Percentiles rank a stretch among this genome's conserved stretches.
Conservation (phyloP, 768 basidiomycete species). For the Boletellus emodensis region DNA sequence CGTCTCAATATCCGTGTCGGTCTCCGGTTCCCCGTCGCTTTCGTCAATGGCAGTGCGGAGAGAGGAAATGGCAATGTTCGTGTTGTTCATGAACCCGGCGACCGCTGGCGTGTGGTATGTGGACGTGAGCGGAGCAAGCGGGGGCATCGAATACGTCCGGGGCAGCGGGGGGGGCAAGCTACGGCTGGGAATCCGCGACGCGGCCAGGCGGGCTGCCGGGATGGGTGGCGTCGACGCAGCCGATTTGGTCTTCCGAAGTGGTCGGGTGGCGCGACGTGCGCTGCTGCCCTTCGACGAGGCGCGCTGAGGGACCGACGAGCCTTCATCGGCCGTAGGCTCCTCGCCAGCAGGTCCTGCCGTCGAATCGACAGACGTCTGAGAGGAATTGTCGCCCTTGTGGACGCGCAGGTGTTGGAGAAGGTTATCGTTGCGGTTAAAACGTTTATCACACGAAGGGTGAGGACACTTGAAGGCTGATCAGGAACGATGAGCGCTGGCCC, state of each 20-base stretch:
- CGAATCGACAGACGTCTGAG: conserved; percentile 32
- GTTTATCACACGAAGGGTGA: conserved; percentile 61
- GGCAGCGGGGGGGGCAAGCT: conserved; percentile 28
- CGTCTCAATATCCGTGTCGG: conserved; percentile 30
- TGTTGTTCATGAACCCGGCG: conserved; percentile 33
- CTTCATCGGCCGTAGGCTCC: conserved; percentile 19
- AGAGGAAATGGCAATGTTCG: conserved; percentile 35
- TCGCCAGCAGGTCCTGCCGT: conserved; percentile 23
- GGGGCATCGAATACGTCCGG: conserved; percentile 33
- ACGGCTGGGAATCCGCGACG: conserved; percentile 31
- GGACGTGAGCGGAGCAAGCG: conserved; percentile 26
- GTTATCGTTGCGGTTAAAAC: conserved; percentile 78
- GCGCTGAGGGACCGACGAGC: conserved; percentile 22
- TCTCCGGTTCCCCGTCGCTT: conserved; percentile 32
- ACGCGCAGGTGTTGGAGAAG: conserved; percentile 75
- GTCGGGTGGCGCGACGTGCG: conserved; percentile 28
- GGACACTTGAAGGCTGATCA: conserved; percentile 69
- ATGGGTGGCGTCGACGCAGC: conserved; percentile 34
- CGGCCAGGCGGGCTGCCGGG: conserved; percentile 31
- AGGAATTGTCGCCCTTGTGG: conserved; percentile 45
- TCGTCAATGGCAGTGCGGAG: conserved; percentile 34
- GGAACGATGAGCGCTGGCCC: conserved; percentile 20
- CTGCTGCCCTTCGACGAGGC: conserved; percentile 18
- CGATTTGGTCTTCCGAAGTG: conserved; percentile 34
- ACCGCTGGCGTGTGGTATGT: conserved; percentile 25